Base-by-base conservation (phyloP, 495 filamentous ascomycete genomes). In the Trypethelium eluteriae region DNA sequence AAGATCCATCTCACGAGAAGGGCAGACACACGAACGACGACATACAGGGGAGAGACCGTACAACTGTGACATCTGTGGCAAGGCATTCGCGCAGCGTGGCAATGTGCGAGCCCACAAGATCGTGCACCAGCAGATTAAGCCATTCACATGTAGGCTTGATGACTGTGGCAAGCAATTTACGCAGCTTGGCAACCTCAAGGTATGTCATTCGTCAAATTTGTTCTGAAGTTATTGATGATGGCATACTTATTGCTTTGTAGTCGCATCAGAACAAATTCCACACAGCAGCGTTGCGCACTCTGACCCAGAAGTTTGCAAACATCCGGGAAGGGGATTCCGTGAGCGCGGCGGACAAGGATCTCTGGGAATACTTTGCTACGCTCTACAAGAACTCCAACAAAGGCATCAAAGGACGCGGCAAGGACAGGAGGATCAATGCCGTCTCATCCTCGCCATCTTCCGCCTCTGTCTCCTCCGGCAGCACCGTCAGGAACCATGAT, bases 211-310 rank as follows among this genome's bases (percentile, higher is more conserved):
- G 25, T 25, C 25, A 1, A 25, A 25, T 25, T 25, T 25, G 25
- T 25, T 25, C 25, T 25, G 1, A 25, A 25, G 25, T 25, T 25
- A 25, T 25, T 25, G 25, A 25, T 25, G 25, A 25, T 25, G 18
- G 14, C 18, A 59, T 34, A 59, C 53, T 59, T 9, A 59, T 36
- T 10, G 35, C 32, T 67, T 66, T 68, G 56, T 18, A 96, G 92
- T 92, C 87, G 32, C 93, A 98, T 74, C 93, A 96, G 74, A 97
- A 98, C 76, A 91, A 90, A 68, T 98, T 94, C 73, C 93, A 98
- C 74, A 80, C 84, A 34, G 74, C 82, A 7, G 88, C 90, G 1
- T 81, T 98, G 38, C 82, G 83, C 44, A 77, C 83, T n/a, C 78
- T 96, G 59, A 95, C 90, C 3, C 66, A 79, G 38, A 89, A 86